Base-by-base conservation (phyloP, 139 green algal species). In the Auxenochlorella pyrenoidosa region DNA sequence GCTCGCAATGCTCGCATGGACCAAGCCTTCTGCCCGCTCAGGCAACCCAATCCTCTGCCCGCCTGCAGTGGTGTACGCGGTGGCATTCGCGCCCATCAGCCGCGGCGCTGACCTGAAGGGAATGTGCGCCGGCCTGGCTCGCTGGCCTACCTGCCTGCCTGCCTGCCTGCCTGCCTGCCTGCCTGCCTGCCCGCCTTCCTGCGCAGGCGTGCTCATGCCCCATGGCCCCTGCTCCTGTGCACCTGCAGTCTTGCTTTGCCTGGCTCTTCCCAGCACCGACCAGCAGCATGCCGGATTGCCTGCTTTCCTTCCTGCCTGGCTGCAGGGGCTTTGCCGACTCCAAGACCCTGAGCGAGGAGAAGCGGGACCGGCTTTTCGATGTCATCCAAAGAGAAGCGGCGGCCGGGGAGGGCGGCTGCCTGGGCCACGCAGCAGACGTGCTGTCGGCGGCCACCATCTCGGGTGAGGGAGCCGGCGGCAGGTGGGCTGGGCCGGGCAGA, bases 331-430 rank as follows among this genome's bases (percentile, higher is more conserved):
- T 95, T 84, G 90, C 93, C 30, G 96, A 98, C 90, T 97, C 93
- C 63, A 98, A 98, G 84, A 93, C 89, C 32, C 91, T 98, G 44
- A 96, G 77, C 22, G 95, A 96, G 51, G 89, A 92, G 10, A 89
- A 93, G 79, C 89, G 96, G 0, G 92, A 96, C 3, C 16, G 40
- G 26, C 88, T 98, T n/a, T 98, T 95, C 78, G 79, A 75, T 0
- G 78, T 88, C 24, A 92, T 98, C 19, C 30, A 90, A 26, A 75
- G 44, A 5, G 92, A 96, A 79, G 19, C 68, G 5, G 60, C 43
- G 40, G 66, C 66, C 12, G 75, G 44, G 63, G 13, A 65, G 16
- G 3, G 12, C 6, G 36, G 59, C 21, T 32, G 47, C 38, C 87
- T 99, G n/a, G 93, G 91, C 21, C 95, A 88, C 72, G 83, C 63